Conservation (phyloP, 306 rosid species). For the Vigna hirtella region DNA sequence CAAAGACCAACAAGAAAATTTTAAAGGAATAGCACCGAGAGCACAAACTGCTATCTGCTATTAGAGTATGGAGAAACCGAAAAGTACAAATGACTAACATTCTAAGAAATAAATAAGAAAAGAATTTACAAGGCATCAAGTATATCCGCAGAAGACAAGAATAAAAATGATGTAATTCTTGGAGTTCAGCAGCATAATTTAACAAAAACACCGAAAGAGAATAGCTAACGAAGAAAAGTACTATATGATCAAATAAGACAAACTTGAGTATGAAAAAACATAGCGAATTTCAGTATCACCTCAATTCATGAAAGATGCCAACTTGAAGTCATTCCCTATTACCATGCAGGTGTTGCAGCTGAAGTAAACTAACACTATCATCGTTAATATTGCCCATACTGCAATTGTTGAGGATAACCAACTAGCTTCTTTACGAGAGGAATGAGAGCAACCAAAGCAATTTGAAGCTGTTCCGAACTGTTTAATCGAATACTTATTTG, state of each 20-base stretch:
- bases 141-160: slow-evolving; percentile 34
- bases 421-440: slow-evolving; percentile 72
- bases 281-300: slow-evolving; percentile 46
- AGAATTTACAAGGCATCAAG: slow-evolving; percentile 43
- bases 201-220: slow-evolving; percentile 56
- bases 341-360: slow-evolving; percentile 52
- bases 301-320: slow-evolving; percentile 51
- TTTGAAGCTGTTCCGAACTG: slow-evolving; percentile 94
- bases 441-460: slow-evolving; percentile 74
- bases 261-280: slow-evolving; percentile 40
- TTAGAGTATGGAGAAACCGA: not conserved
- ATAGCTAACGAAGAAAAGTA: slow-evolving; percentile 57
- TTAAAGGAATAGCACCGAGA: not conserved
- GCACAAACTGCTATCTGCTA: not conserved
- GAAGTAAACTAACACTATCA: slow-evolving; percentile 43
- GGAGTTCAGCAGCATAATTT: slow-evolving; percentile 52
- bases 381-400: slow-evolving; percentile 60
- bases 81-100: slow-evolving; percentile 19
- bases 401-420: slow-evolving; percentile 66
- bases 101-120: not conserved
- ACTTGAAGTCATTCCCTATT: slow-evolving; percentile 47
- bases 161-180: slow-evolving; percentile 51
- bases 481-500: slow-evolving; percentile 86
- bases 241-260: slow-evolving; percentile 43
- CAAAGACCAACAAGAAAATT: not conserved